Evolutionary conservation across 2,329 filamentous ascomycete species (phyloP), one percentile per base, ranked within the genome.

Genomic region (Fusarium sp.): DNA sequence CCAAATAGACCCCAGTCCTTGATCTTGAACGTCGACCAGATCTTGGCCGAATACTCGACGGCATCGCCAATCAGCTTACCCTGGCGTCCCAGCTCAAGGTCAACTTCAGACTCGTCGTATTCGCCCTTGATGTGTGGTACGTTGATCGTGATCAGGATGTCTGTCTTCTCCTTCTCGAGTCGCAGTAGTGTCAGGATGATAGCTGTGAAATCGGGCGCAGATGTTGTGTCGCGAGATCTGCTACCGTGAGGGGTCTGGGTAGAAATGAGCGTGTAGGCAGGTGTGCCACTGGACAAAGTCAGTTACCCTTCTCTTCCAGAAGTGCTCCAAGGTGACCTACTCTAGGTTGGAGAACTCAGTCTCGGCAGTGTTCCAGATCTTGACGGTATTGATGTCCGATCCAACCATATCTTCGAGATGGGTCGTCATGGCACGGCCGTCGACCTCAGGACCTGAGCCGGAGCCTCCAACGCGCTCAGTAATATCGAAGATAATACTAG

Each of bases 401-500:
- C 88, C 88, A 37, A 91, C 88, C 47, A 93, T 83, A 42, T 93
- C 91, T 74, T 91, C 86, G 1, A 92, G 83, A 73, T 92, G 90
- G 12, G 85, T 87, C 4, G 89, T 88, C 75, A 91, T 81, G 23
- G 93, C 93, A 44, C 86, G 87, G 57, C 91, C 90, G 73, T 94
- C 89, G 36, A 87, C 86, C 74, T 89, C 86, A 18, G 88, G 83
- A 3, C 83, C 80, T 41, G 80, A 82, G 31, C 84, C 83, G 6
- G 86, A 74, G 15, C 80, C 77, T 62, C 88, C 86, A 23, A 97
- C 90, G 57, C 92, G 91, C 82, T 97, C 91, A 56, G 92, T 91
- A 75, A 98, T 93, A 75, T 98, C 95, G 79, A 97, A 87, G 73
- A 97, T 94, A 77, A 97, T 89, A 80, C 88, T 94, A 4, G 92